Evolutionary conservation across 177 flowering plant species (phyloP).

Genomic region (Vitis hybrid): DNA sequence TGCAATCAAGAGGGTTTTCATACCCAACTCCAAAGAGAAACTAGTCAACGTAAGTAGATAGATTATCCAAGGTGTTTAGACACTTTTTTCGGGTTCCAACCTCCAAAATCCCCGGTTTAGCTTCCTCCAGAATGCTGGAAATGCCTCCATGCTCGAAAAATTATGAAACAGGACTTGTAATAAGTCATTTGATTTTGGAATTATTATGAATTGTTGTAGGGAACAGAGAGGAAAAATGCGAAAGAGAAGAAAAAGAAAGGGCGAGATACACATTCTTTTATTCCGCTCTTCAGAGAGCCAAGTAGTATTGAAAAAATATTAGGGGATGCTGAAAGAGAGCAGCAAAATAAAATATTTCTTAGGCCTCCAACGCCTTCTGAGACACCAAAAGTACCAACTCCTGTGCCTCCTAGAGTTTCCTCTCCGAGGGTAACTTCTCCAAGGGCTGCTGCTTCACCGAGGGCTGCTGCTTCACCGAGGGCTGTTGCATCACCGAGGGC

Average conservation of each 20-base stretch:
- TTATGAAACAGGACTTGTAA: too few relatives aligned
- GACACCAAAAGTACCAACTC: slow-evolving; percentile 31
- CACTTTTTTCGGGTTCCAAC: too few relatives aligned
- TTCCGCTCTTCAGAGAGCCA: slow-evolving; percentile 78
- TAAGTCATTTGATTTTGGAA: neutral
- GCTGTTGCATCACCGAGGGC: slow-evolving; percentile 26
- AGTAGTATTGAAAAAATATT: slow-evolving; percentile 95
- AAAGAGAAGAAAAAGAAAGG: slow-evolving; percentile 76
- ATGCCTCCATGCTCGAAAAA: too few relatives aligned
- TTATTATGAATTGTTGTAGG: slow-evolving; percentile 39
- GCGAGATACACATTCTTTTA: slow-evolving; percentile 64
- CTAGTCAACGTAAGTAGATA: slow-evolving; percentile 45
- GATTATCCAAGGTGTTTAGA: neutral
- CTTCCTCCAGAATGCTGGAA: too few relatives aligned
- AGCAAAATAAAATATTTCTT: slow-evolving; percentile 21
- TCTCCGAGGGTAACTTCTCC: slow-evolving; percentile 29
- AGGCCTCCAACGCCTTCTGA: slow-evolving; percentile 48
- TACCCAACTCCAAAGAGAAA: slow-evolving; percentile 63
- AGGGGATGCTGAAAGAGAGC: slow-evolving; percentile 83
- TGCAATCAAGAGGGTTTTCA: slow-evolving; percentile 71
- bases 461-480: slow-evolving; percentile 22
- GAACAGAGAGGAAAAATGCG: slow-evolving; percentile 49
- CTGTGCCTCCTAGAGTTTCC: slow-evolving; percentile 21
- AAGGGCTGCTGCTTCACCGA: slow-evolving; percentile 19
- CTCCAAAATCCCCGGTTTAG: too few relatives aligned